Conservation (phyloP, 495 filamentous ascomycete genomes). For the Aspergillus sparsus region DNA sequence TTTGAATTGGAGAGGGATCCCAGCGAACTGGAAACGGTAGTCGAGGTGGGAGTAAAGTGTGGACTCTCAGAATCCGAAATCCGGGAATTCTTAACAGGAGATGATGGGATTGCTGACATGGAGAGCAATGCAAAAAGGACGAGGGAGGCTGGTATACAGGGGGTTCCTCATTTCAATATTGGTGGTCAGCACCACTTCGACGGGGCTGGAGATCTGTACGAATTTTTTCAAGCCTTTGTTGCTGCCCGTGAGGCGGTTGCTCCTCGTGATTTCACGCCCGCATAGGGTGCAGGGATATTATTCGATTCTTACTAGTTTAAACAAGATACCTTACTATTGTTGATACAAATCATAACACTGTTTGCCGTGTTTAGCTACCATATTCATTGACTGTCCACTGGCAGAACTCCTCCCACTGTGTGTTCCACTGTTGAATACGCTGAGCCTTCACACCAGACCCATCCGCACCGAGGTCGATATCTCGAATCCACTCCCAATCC, state of each 20-base stretch:
- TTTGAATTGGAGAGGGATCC: conserved; percentile 30
- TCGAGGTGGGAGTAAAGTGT: conserved; percentile 16
- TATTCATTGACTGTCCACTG: conserved; percentile 25
- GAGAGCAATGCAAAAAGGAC: conserved; percentile 11
- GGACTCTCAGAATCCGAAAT: conserved; percentile 17
- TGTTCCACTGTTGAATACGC: conserved; percentile 20
- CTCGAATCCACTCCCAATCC: conserved; percentile 20
- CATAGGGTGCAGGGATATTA: neutral
- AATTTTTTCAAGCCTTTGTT: conserved; percentile 31
- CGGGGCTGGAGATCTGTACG: conserved; percentile 15
- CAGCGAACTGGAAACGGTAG: conserved; percentile 14
- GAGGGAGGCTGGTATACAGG: conserved; percentile 12
- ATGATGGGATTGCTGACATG: conserved; percentile 9
- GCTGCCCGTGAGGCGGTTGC: conserved; percentile 26
- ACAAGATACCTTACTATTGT: no score
- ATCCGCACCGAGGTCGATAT: conserved; percentile 20
- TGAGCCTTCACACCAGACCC: conserved; percentile 20
- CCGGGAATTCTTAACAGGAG: conserved; percentile 17
- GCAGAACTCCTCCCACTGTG: conserved; percentile 26
- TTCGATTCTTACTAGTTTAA: no score
- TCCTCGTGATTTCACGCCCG: neutral
- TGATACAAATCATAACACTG: no score
- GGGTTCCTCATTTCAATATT: conserved; percentile 26
- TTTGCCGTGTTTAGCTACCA: neutral
- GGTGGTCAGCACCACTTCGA: conserved; percentile 13